A percentile compares a stretch with the other conserved stretches of the same genome.
Conservation (phyloP, 139 green algal species). For the Chlamydomonas asymmetrica region DNA sequence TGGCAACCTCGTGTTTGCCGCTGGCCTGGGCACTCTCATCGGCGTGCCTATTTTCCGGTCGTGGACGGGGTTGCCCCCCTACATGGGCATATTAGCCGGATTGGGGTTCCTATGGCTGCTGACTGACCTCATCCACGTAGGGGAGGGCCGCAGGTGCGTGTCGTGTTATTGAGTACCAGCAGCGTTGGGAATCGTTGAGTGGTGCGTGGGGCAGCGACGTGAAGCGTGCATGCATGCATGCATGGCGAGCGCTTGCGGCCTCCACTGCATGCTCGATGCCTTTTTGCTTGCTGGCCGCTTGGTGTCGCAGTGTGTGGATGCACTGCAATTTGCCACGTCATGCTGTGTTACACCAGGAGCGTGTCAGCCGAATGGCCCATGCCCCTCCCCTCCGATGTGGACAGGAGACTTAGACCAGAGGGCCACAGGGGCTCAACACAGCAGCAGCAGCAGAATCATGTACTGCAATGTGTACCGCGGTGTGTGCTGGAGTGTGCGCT, state of each 20-base stretch:
- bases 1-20: conserved; percentile 57
- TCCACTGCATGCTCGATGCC: conserved; percentile 12
- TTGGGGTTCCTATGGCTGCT: conserved; percentile 73
- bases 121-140: conserved; percentile 74
- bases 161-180: background rate
- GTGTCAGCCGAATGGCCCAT: too few relatives aligned
- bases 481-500: too few relatives aligned
- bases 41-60: conserved; percentile 73
- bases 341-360: too few relatives aligned
- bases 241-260: background rate
- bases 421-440: too few relatives aligned
- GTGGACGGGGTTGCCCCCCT: conserved; percentile 66
- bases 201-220: background rate
- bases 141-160: conserved; percentile 44
- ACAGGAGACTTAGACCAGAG: too few relatives aligned
- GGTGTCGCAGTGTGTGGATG: too few relatives aligned
- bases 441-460: too few relatives aligned
- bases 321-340: too few relatives aligned
- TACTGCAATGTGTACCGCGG: too few relatives aligned
- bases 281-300: too few relatives aligned
- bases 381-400: too few relatives aligned
- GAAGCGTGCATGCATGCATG: background rate
- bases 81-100: conserved; percentile 75
- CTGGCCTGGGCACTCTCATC: conserved; percentile 62
- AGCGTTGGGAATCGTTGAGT: conserved; percentile 12